A percentile compares a stretch with the other conserved stretches of the same genome.
Evolutionary conservation across 1,139 yeast genomes (phyloP).

Genomic region (Kodamaea ohmeri): DNA sequence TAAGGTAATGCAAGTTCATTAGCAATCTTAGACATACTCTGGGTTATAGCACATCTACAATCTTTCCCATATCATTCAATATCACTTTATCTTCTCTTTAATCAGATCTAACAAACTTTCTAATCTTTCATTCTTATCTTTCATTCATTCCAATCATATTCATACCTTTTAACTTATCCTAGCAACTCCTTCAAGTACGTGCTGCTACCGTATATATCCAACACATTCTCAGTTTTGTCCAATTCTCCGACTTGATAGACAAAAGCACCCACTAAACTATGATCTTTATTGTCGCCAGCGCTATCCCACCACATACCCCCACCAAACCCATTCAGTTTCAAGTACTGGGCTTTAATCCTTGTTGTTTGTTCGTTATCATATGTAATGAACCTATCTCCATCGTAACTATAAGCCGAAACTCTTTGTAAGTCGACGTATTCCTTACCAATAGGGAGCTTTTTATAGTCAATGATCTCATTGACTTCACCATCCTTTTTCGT

Average conservation of each 20-base stretch:
- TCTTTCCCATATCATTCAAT: too few species aligned
- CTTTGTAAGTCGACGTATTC: conserved; percentile 53
- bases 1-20: too few species aligned
- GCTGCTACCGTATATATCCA: conserved; percentile 19
- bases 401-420: conserved; percentile 61
- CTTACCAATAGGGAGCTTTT: conserved; percentile 43
- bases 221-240: conserved; percentile 16
- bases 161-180: not conserved
- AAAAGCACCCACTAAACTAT: conserved; percentile 43
- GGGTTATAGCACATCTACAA: not conserved
- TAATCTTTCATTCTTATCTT: too few species aligned
- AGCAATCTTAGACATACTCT: too few species aligned
- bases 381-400: conserved; percentile 44
- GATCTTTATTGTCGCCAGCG: conserved; percentile 55
- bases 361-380: conserved; percentile 66
- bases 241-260: conserved; percentile 36
- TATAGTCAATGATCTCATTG: conserved; percentile 54
- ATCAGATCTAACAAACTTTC: too few species aligned
- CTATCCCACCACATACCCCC: conserved; percentile 98
- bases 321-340: conserved; percentile 47
- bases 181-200: conserved; percentile 15
- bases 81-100: not conserved
- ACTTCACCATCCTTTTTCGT: conserved; percentile 41
- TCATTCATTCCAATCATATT: too few species aligned
- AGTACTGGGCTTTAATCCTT: conserved; percentile 58